Evolutionary conservation across 805 yeast species (phyloP).

Genomic region (Debaryomyces prosopidis): DNA sequence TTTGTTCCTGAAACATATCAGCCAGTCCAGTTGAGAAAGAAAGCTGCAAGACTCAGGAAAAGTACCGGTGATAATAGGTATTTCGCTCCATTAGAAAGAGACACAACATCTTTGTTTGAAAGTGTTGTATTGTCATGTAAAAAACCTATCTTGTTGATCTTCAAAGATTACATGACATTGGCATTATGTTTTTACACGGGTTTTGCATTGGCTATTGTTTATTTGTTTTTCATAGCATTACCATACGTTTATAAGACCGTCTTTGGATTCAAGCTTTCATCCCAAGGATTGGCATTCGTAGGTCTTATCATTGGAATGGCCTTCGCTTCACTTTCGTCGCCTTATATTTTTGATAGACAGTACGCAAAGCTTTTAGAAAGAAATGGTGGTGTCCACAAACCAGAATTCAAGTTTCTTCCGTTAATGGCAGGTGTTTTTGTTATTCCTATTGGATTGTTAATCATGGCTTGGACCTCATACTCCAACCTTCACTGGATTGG

Average conservation of each 20-base stretch:
- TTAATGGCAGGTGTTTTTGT: constrained; percentile 65
- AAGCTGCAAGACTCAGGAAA: constrained; percentile 26
- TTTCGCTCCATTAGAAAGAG: constrained; percentile 43
- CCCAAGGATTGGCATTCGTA: constrained; percentile 30
- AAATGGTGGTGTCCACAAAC: constrained; percentile 50
- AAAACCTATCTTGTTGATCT: constrained; percentile 25
- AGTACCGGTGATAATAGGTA: constrained; percentile 35
- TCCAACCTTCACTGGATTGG: constrained; percentile 70
- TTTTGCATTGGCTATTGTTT: constrained; percentile 45
- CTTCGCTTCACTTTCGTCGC: constrained; percentile 29
- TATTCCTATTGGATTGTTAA: constrained; percentile 75
- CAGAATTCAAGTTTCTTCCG: constrained; percentile 76
- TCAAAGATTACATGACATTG: constrained; percentile 28
- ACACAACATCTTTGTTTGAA: constrained; percentile 13
- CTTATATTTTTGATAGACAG: constrained; percentile 18
- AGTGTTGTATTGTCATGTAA: constrained; percentile 19
- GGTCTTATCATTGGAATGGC: constrained; percentile 39
- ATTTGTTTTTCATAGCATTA: constrained; percentile 42
- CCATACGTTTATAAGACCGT: constrained; percentile 42
- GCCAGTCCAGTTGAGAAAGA: constrained; percentile 22
- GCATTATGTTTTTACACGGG: constrained; percentile 40
- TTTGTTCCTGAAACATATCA: constrained; percentile 32
- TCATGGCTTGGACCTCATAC: constrained; percentile 82
- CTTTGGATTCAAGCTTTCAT: constrained; percentile 25
- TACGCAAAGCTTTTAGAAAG: constrained; percentile 34